Percentiles rank a stretch among this genome's conserved stretches.
phyloP scores from a whole-genome alignment of 2,329 filamentous ascomycete genomes.

The Huntiella moniliformis region DNA sequence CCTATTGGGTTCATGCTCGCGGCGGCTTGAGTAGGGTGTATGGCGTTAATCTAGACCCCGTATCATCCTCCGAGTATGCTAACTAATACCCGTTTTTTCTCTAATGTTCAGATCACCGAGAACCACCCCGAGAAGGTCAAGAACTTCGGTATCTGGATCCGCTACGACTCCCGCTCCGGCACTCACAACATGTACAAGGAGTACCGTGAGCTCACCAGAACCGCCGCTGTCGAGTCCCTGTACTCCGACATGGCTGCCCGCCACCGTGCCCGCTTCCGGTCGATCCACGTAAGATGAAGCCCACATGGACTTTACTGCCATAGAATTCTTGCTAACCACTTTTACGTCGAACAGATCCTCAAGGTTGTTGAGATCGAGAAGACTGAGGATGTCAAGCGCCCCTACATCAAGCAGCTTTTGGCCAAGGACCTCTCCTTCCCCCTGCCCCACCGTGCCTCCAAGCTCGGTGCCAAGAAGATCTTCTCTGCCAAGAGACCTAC shows the following conservation, averaged over 20 bases:
- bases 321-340: not conserved
- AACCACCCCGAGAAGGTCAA: constrained; percentile 99
- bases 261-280: constrained; percentile 90
- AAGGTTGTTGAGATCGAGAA: constrained; percentile 97
- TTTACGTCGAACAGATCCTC: constrained; percentile 49
- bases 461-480: constrained; percentile 69
- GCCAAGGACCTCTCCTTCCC: constrained; percentile 94
- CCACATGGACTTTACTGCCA: not conserved
- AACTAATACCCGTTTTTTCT: not conserved
- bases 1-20: constrained; percentile 1
- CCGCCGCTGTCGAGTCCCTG: constrained; percentile 85
- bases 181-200: constrained; percentile 99
- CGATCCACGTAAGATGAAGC: constrained; percentile 68
- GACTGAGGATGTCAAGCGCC: constrained; percentile 83
- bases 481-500: constrained; percentile 85
- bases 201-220: constrained; percentile 97
- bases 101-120: constrained; percentile 60
- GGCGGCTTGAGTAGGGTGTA: not conserved
- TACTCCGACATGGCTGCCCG: constrained; percentile 99
- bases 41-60: constrained; percentile 4
- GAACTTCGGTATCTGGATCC: constrained; percentile 99
- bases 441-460: constrained; percentile 86
- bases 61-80: constrained; percentile 7
- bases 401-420: constrained; percentile 98
- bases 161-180: constrained; percentile 98